Conservation (phyloP, 805 yeast species). For the Cyberlindnera sargentensis region DNA sequence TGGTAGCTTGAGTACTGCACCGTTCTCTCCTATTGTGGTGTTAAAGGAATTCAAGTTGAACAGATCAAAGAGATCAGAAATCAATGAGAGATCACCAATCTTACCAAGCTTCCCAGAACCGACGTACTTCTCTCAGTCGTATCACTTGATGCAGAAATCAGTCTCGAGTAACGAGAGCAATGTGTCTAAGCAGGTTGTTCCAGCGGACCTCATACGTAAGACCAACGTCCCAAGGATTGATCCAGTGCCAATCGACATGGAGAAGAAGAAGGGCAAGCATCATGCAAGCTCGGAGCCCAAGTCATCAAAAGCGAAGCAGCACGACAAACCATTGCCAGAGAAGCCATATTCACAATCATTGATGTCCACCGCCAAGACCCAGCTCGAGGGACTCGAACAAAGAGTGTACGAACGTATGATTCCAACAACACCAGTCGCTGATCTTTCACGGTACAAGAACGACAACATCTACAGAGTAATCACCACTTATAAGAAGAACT, state of each 20-base stretch:
- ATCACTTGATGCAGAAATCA: constrained; percentile 4
- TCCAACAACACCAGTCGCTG: constrained; percentile 17
- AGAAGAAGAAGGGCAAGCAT: constrained; percentile 1
- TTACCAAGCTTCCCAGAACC: constrained; percentile 20
- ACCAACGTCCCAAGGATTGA: constrained; percentile 12
- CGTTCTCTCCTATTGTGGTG: constrained; percentile 19
- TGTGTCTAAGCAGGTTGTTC: constrained; percentile 11
- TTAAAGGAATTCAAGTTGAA: constrained; percentile 20
- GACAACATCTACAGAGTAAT: constrained; percentile 17
- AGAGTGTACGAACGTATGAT: constrained; percentile 11
- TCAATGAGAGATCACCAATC: constrained; percentile 16
- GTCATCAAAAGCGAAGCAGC: background rate
- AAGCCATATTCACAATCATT: constrained; percentile 4
- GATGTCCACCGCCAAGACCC: background rate
- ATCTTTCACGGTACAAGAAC: constrained; percentile 6
- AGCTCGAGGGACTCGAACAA: constrained; percentile 18
- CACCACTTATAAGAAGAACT: constrained; percentile 23
- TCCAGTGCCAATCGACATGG: constrained; percentile 4
- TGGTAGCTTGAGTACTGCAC: constrained; percentile 19
- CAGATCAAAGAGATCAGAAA: constrained; percentile 8
- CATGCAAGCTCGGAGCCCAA: background rate
- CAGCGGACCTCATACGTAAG: constrained; percentile 2
- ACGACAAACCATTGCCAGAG: constrained; percentile 19
- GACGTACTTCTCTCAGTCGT: constrained; percentile 4
- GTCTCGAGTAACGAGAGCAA: constrained; percentile 1